phyloP scores from a whole-genome alignment of 257 asterid genomes.

The Solanum infundibuliforme region DNA sequence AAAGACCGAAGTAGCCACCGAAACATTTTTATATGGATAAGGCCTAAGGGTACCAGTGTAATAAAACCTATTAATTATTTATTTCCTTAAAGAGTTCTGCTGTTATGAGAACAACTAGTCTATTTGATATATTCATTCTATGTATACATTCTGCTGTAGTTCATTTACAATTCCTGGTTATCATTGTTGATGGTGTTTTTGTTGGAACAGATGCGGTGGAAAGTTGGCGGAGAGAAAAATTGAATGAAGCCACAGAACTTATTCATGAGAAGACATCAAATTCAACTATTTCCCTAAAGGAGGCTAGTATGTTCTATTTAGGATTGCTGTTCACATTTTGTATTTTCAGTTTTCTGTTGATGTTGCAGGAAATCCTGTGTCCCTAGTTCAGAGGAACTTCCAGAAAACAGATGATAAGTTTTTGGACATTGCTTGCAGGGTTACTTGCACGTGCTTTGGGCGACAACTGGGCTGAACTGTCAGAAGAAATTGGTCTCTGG shows the following conservation, averaged over 20 bases:
- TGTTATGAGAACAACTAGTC: not conserved
- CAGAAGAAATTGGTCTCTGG: slow-evolving; percentile 81
- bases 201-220: slow-evolving; percentile 53
- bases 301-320: slow-evolving; percentile 46
- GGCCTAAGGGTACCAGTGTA: not conserved
- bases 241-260: slow-evolving; percentile 39
- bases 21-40: not conserved
- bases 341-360: not conserved
- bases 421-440: slow-evolving; percentile 25
- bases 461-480: slow-evolving; percentile 48
- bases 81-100: not conserved
- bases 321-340: not conserved
- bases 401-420: not conserved
- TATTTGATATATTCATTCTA: not conserved
- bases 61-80: not conserved
- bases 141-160: not conserved
- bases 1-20: not conserved
- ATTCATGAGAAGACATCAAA: slow-evolving; percentile 31
- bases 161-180: not conserved
- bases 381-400: not conserved
- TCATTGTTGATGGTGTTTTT: slow-evolving; percentile 5
- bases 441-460: slow-evolving; percentile 43
- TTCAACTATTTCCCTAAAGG: slow-evolving; percentile 51
- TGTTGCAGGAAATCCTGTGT: not conserved
- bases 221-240: slow-evolving; percentile 61